These are phyloP conservation scores for Globisporangium paroecandrum DNA, from an alignment of 352 stramenopile genomes.

Conservation along the genomic window DNA sequence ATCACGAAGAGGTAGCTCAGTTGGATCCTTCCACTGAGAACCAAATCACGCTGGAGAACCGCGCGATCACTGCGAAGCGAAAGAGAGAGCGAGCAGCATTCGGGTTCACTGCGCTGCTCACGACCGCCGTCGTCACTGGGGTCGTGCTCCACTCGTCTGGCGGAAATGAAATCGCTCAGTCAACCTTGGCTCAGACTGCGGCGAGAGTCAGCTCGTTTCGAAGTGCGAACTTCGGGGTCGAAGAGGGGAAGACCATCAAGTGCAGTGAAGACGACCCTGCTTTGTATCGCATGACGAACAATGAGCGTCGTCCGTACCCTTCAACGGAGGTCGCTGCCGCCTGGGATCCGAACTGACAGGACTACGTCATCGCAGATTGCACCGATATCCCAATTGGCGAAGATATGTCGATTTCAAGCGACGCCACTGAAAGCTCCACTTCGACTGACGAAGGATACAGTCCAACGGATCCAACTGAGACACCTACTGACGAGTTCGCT, in stretches of 20 bases:
- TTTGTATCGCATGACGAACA: constrained; percentile 11
- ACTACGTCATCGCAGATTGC: constrained; percentile 10
- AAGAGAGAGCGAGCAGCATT: constrained; percentile 15
- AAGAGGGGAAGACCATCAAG: constrained; percentile 12
- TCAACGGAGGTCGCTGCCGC: constrained; percentile 8
- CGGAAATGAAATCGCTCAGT: not conserved
- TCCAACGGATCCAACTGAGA: constrained; percentile 1
- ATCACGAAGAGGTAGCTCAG: constrained; percentile 9
- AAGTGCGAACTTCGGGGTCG: constrained; percentile 10
- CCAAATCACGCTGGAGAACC: constrained; percentile 11
- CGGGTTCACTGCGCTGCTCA: constrained; percentile 17
- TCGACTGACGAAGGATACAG: not conserved
- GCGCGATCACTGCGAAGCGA: constrained; percentile 6
- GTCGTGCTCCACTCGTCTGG: constrained; percentile 10
- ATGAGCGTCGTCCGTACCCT: constrained; percentile 4
- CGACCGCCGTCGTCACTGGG: constrained; percentile 14
- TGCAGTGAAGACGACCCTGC: constrained; percentile 13
- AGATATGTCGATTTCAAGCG: constrained; percentile 7
- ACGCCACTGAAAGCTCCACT: not conserved
- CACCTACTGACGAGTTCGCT: not conserved
- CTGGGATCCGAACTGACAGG: constrained; percentile 11
- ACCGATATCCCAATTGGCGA: constrained; percentile 8
- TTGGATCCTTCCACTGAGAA: constrained; percentile 7
- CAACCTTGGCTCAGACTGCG: constrained; percentile 5
- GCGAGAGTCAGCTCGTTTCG: constrained; percentile 9